Evolutionary conservation across 371 early-diverging fungal genomes (phyloP).

Genomic region (Dichotomocladium elegans): DNA sequence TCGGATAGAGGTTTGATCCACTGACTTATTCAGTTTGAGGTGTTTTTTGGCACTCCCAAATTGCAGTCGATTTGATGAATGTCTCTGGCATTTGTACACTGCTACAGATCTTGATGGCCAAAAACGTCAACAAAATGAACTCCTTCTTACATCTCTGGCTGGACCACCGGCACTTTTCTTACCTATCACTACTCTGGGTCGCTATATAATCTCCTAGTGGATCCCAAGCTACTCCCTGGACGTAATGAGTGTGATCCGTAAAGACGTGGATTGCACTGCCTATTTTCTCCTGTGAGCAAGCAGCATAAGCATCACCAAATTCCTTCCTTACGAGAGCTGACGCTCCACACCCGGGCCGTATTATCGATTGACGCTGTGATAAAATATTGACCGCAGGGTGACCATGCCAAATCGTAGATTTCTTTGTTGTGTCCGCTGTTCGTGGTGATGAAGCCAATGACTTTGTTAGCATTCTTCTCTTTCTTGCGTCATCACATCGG

Average conservation of each 20-base stretch:
- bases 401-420: conserved; percentile 95
- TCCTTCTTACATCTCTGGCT: neutral
- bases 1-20: conserved; percentile 23
- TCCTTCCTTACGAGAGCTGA: conserved; percentile 62
- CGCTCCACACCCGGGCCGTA: conserved; percentile 88
- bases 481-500: neutral
- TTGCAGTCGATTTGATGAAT: conserved; percentile 13
- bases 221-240: conserved; percentile 97
- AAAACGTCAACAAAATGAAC: conserved; percentile 1
- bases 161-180: conserved; percentile 5
- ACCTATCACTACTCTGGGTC: conserved; percentile 92
- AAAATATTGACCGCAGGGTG: conserved; percentile 84
- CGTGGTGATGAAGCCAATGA: too few relatives aligned
- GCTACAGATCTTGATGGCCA: conserved; percentile 44
- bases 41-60: conserved; percentile 21
- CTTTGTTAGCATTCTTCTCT: neutral
- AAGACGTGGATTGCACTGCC: conserved; percentile 78
- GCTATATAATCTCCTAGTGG: conserved; percentile 84
- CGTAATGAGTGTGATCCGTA: conserved; percentile 87
- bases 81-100: conserved; percentile 29
- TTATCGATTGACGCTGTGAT: conserved; percentile 92
- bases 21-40: conserved; percentile 12
- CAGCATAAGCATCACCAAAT: neutral
- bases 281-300: conserved; percentile 14
- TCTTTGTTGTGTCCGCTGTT: conserved; percentile 62